Percentiles rank a stretch among this genome's conserved stretches.
Conservation (phyloP, 2,329 filamentous ascomycete genomes). For the Apiospora malaysiana region DNA sequence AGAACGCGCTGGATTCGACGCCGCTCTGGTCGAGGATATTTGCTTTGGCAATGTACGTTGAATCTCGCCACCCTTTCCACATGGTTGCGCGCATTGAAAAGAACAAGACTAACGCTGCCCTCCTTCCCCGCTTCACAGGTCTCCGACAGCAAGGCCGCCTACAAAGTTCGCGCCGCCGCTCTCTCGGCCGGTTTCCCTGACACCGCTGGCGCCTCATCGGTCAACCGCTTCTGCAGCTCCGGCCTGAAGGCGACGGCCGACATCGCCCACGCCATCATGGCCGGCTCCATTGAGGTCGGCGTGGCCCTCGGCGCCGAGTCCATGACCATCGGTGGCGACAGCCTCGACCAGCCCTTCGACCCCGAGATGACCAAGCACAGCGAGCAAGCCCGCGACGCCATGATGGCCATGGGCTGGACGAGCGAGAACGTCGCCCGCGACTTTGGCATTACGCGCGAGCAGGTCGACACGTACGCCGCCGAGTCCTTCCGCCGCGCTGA, state of each 20-base stretch:
- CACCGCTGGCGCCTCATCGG: conserved; percentile 78
- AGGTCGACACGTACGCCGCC: conserved; percentile 84
- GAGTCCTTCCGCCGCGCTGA: conserved; percentile 91
- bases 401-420: conserved; percentile 97
- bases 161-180: conserved; percentile 86
- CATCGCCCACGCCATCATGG: conserved; percentile 85
- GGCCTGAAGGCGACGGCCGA: conserved; percentile 95
- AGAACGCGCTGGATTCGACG: conserved; percentile 77
- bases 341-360: conserved; percentile 75
- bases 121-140: conserved; percentile 57
- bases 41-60: conserved; percentile 83
- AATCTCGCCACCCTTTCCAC: conserved; percentile 7
- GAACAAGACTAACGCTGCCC: not conserved
- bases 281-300: conserved; percentile 84
- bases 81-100: not conserved
- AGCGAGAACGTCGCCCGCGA: conserved; percentile 94
- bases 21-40: conserved; percentile 84
- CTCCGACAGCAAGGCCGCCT: conserved; percentile 82
- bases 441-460: conserved; percentile 81
- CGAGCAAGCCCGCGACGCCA: conserved; percentile 83
- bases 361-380: conserved; percentile 72
- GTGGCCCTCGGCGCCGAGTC: conserved; percentile 87
- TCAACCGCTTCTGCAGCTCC: conserved; percentile 98
- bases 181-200: conserved; percentile 94
- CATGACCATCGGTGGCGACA: conserved; percentile 80